phyloP scores from a whole-genome alignment of 768 basidiomycete genomes.

The Russula olivacea region DNA sequence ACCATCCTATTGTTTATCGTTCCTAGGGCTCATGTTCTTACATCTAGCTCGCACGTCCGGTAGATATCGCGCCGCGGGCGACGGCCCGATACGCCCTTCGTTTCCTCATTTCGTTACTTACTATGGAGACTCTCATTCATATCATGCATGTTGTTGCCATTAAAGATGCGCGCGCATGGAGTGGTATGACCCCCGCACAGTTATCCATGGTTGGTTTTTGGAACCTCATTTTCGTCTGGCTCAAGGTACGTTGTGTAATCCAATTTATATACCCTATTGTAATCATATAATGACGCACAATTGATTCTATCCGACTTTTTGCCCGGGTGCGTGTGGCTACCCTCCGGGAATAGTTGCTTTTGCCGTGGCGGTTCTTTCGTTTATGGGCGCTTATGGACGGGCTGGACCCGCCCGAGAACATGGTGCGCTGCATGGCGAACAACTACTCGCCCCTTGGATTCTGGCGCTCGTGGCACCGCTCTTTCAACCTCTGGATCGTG shows the following conservation, averaged over 20 bases:
- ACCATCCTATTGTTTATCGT: neutral
- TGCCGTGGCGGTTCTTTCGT: slow-evolving; percentile 97
- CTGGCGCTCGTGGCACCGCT: slow-evolving; percentile 96
- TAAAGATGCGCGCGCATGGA: slow-evolving; percentile 84
- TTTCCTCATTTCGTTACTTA: slow-evolving; percentile 63
- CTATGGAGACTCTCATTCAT: slow-evolving; percentile 89
- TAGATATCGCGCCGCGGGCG: slow-evolving; percentile 37
- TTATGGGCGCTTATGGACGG: slow-evolving; percentile 87
- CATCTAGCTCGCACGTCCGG: slow-evolving; percentile 55
- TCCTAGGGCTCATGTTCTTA: neutral
- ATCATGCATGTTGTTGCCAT: slow-evolving; percentile 97
- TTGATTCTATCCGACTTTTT: neutral
- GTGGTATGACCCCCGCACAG: slow-evolving; percentile 67
- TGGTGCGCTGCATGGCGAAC: slow-evolving; percentile 98
- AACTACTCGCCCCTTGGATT: slow-evolving; percentile 92
- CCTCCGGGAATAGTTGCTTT: slow-evolving; percentile 55
- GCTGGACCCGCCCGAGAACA: slow-evolving; percentile 94
- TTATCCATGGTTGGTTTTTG: slow-evolving; percentile 93
- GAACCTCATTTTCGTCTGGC: slow-evolving; percentile 94
- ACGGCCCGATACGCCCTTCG: slow-evolving; percentile 58
- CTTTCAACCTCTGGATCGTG: slow-evolving; percentile 93
- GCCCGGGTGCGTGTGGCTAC: neutral
- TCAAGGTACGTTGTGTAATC: slow-evolving; percentile 58
- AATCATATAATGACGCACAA: neutral
- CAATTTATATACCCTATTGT: neutral